Evolutionary conservation across 768 basidiomycete genomes (phyloP), one percentile per base, ranked within the genome.

Genomic region (Pholiota molesta): DNA sequence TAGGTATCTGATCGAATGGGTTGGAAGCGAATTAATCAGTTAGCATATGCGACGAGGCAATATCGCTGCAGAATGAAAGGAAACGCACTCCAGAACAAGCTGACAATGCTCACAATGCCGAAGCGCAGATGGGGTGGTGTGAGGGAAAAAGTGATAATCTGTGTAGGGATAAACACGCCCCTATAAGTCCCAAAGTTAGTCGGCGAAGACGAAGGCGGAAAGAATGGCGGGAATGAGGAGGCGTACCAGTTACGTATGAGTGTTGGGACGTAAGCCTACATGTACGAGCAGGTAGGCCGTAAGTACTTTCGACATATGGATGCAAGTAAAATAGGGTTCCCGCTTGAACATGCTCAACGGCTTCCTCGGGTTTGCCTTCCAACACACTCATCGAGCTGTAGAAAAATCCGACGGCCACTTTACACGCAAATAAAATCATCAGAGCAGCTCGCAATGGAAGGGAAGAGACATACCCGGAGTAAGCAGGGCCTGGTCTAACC

Each of bases 51-150:
- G 26, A 26, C 33, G 33, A 35, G 33, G 11, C 14, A n/a, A 47
- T 14, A 55, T n/a, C n/a, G n/a, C n/a, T n/a, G n/a, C n/a, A n/a
- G n/a, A 55, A 55, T 63, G 11, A 33, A n/a, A 56, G 47, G 28
- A 33, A 29, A 61, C 89, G 51, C 71, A 93, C 91, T 93, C 91
- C 90, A 92, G 77, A 90, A 90, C 62, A 93, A 80, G 68, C 88
- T 89, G 55, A 94, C 90, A 11, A 90, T 82, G 67, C 91, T 83
- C 23, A 95, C 85, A 19, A 89, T 78, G 19, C 89, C 81, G 57
- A 94, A 88, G 39, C 92, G 86, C 37, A 93, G 74, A 66, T 94
- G 92, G 3, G 83, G 86, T 1, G 93, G 93, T 0, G 93, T 83
- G 35, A 94, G 21, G 9, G 85, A 77, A 68, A 94, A 95, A 74